Percentiles rank a stretch among this genome's conserved stretches.
Conservation (phyloP, 495 filamentous ascomycete genomes). For the Podospora conica region DNA sequence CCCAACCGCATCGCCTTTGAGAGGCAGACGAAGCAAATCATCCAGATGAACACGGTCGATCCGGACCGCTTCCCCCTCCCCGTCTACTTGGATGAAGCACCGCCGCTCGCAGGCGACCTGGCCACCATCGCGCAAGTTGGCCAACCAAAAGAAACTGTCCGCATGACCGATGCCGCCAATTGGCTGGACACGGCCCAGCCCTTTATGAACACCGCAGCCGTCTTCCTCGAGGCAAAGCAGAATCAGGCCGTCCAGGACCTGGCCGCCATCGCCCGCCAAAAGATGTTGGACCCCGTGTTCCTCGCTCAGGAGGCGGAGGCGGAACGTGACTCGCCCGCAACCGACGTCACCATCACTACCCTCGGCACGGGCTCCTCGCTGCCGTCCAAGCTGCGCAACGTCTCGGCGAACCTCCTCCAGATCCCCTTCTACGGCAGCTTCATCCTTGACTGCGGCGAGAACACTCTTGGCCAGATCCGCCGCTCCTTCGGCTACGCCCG, state of each 20-base stretch:
- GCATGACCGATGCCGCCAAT: constrained; percentile 55
- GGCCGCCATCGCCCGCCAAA: constrained; percentile 41
- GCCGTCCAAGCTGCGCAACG: constrained; percentile 92
- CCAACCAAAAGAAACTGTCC: constrained; percentile 40
- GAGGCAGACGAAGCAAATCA: constrained; percentile 53
- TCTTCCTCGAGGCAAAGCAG: constrained; percentile 34
- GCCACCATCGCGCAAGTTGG: constrained; percentile 20
- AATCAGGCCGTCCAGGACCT: constrained; percentile 43
- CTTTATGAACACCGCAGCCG: constrained; percentile 45
- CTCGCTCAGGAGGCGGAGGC: constrained; percentile 31
- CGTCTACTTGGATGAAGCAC: constrained; percentile 45
- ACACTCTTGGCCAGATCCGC: constrained; percentile 83
- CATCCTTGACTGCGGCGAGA: constrained; percentile 86
- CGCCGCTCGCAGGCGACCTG: constrained; percentile 7
- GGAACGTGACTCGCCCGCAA: constrained; percentile 54
- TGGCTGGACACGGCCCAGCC: constrained; percentile 46
- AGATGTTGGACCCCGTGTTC: constrained; percentile 36
- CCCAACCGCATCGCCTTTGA: constrained; percentile 66
- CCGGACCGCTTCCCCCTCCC: constrained; percentile 60
- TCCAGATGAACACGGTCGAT: constrained; percentile 65
- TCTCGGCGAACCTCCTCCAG: constrained; percentile 77
- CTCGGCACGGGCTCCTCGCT: constrained; percentile 85
- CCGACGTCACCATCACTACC: constrained; percentile 73
- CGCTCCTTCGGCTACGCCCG: constrained; percentile 60
- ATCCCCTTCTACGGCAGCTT: constrained; percentile 81